Percentiles rank a stretch among this genome's conserved stretches.
These are phyloP conservation scores for Saccharomycopsis crataegensis DNA, from an alignment of 1,139 yeast species.

Conservation along the genomic window DNA sequence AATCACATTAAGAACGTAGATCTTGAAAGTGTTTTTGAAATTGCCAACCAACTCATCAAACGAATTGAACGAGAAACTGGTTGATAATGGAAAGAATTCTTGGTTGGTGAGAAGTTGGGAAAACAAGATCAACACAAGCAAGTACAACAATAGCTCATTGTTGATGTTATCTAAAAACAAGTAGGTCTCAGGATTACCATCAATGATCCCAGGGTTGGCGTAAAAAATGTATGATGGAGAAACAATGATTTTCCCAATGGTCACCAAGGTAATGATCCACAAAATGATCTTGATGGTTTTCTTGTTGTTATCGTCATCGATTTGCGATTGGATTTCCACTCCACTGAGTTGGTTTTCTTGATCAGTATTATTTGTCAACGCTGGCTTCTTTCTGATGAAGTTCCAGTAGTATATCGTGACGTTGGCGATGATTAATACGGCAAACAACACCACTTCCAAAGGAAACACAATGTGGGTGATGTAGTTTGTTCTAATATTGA, in stretches of 20 bases:
- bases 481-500: slow-evolving; percentile 17
- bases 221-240: slow-evolving; percentile 16
- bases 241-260: slow-evolving; percentile 19
- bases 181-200: slow-evolving; percentile 14
- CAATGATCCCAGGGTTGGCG: slow-evolving; percentile 13
- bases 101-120: slow-evolving; percentile 9
- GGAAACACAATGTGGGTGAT: slow-evolving; percentile 9
- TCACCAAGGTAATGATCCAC: slow-evolving; percentile 18
- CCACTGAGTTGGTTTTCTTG: neutral
- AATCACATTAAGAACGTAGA: slow-evolving; percentile 14
- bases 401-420: slow-evolving; percentile 8
- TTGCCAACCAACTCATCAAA: slow-evolving; percentile 12
- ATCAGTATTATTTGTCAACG: neutral
- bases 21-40: slow-evolving; percentile 17
- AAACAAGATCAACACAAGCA: slow-evolving; percentile 14
- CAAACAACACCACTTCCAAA: slow-evolving; percentile 14
- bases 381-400: slow-evolving; percentile 6
- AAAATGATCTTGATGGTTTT: slow-evolving; percentile 17
- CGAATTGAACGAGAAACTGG: slow-evolving; percentile 6
- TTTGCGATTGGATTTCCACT: neutral
- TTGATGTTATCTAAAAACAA: slow-evolving; percentile 18
- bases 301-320: slow-evolving; percentile 12
- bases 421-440: slow-evolving; percentile 1
- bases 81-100: slow-evolving; percentile 11
- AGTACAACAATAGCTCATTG: slow-evolving; percentile 15